phyloP scores from a whole-genome alignment of 169 alveolate genomes.

The Eimeria brunetti region DNA sequence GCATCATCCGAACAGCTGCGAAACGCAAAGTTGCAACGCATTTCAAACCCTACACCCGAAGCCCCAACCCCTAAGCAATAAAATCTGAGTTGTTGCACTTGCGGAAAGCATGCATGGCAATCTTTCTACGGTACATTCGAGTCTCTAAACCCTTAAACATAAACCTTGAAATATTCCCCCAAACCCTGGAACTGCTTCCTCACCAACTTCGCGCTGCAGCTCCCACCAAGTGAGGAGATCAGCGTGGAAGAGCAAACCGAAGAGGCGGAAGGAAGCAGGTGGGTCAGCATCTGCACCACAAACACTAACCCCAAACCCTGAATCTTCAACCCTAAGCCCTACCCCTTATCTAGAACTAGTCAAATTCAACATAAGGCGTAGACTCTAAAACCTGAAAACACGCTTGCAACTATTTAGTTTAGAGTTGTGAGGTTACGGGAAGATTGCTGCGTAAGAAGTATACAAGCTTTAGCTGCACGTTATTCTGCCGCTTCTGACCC shows the following conservation, averaged over 20 bases:
- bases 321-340: neutral
- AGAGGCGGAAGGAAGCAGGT: conserved; percentile 65
- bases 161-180: no score
- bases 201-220: conserved; percentile 80
- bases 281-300: conserved; percentile 76
- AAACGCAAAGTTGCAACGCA: neutral
- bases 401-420: no score
- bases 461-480: neutral
- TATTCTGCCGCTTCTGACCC: neutral
- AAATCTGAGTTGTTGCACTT: neutral
- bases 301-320: neutral
- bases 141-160: neutral
- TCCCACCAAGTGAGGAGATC: conserved; percentile 81
- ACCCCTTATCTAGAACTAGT: neutral
- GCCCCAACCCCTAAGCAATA: neutral
- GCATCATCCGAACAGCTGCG: conserved; percentile 75
- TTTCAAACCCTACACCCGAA: neutral
- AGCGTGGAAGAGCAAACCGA: conserved; percentile 50
- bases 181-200: conserved; percentile 2
- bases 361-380: no score
- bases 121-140: neutral
- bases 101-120: neutral
- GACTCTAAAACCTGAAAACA: neutral
- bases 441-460: neutral
- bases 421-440: neutral